A percentile compares a stretch with the other conserved stretches of the same genome.
These are phyloP conservation scores for Nemophila menziesii DNA, from an alignment of 257 asterid species.

Conservation along the genomic window DNA sequence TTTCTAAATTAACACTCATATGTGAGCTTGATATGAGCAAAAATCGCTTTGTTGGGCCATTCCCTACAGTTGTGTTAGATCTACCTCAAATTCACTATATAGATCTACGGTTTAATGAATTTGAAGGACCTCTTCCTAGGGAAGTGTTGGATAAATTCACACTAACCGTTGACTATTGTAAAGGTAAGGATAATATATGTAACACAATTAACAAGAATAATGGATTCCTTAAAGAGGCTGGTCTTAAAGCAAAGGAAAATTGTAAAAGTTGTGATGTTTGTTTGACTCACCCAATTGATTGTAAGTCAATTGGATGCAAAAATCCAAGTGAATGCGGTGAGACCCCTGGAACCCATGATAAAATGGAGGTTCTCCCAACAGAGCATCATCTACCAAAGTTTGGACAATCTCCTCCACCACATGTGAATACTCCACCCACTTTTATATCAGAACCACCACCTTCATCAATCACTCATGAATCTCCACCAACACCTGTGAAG, in stretches of 20 bases:
- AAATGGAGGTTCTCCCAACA: too few species aligned
- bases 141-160: slow-evolving; percentile 27
- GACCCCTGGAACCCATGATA: too few species aligned
- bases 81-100: slow-evolving; percentile 50
- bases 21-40: slow-evolving; percentile 49
- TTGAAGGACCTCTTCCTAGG: slow-evolving; percentile 64
- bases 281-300: slow-evolving; percentile 36
- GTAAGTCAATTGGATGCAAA: slow-evolving; percentile 32
- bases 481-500: neutral
- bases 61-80: slow-evolving; percentile 47
- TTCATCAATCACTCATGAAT: too few species aligned
- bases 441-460: too few species aligned
- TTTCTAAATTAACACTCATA: slow-evolving; percentile 27
- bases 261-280: slow-evolving; percentile 31
- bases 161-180: slow-evolving; percentile 39
- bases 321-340: too few species aligned
- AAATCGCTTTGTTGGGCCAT: slow-evolving; percentile 50
- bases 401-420: too few species aligned
- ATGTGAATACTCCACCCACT: neutral
- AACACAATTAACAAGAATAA: slow-evolving; percentile 24
- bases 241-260: slow-evolving; percentile 33
- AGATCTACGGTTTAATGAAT: slow-evolving; percentile 74
- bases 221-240: slow-evolving; percentile 25
- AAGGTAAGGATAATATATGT: slow-evolving; percentile 35
- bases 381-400: too few species aligned